Base-by-base conservation (phyloP, 2,329 filamentous ascomycete genomes). In the Nannizziopsis barbatae region DNA sequence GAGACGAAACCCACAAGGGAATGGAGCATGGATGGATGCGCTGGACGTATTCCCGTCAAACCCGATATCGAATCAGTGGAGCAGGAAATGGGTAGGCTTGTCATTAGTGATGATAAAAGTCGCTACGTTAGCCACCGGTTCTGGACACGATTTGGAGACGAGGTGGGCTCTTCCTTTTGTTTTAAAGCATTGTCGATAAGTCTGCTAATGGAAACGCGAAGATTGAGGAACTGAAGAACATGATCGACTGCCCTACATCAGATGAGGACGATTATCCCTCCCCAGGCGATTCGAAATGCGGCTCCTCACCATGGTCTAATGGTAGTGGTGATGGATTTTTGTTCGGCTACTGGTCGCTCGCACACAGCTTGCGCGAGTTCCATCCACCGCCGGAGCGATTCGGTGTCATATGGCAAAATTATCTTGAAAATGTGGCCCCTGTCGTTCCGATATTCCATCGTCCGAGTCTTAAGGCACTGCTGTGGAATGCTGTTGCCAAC, bases 101-200 rank as follows among this genome's bases (percentile, higher is more conserved):
- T 80, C 1, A 71, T 81, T 41, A 75, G 76, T 50, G 75, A 80
- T 52, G 76, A 75, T 22, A 71, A 72, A 52, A 80, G 75, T 56
- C 68, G 75, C 44, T 81, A 81, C 61, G 75, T 81, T 56, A 80
- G 76, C 60, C 79, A 76, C 56, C 73, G 73, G 22, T 75, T 80
- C 53, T 80, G 76, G 75, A 75, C 75, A 3, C 76, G 69, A 55
- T 63, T 81, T 50, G 76, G 75, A 52, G 78, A 79, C 50, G 77
- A 81, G 67, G 75, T 76, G 55, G 37, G 61, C 10, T 30, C 27
- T n/a, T 36, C 31, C 33, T 43, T 12, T 40, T 22, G 14, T 30
- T 12, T 15, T 31, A 36, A 2, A 6, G 27, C 15, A 6, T 40
- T 3, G 8, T 22, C 37, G n/a, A 35, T 14, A 12, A 31, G 38